These are phyloP conservation scores for Cladosporium sp. DNA, from an alignment of 2,329 filamentous ascomycete species.

Conservation along the genomic window DNA sequence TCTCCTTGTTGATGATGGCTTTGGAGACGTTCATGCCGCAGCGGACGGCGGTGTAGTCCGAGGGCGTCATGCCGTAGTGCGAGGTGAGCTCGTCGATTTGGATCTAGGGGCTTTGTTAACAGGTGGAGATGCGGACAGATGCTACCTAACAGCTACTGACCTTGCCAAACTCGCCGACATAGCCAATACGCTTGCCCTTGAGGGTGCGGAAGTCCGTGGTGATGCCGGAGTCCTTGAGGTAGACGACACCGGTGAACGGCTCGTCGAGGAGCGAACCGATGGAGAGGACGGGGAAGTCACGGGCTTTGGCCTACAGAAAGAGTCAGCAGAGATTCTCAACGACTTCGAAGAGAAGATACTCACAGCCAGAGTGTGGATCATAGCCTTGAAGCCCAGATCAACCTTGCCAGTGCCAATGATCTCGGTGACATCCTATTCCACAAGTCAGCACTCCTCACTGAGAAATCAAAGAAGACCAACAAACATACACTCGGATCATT, in stretches of 20 bases:
- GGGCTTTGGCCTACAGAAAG: constrained; percentile 59
- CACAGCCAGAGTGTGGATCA: constrained; percentile 74
- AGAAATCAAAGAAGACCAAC: neutral
- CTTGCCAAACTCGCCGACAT: constrained; percentile 74
- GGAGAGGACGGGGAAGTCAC: constrained; percentile 64
- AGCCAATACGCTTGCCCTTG: constrained; percentile 71
- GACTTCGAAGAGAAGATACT: constrained; percentile 19
- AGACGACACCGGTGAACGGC: constrained; percentile 72
- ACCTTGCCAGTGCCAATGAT: constrained; percentile 72
- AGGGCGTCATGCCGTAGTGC: constrained; percentile 67
- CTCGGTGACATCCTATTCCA: constrained; percentile 63
- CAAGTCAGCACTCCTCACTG: neutral
- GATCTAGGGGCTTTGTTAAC: constrained; percentile 45
- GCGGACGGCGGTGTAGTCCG: constrained; percentile 69
- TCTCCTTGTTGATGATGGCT: constrained; percentile 65
- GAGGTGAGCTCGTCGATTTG: constrained; percentile 76
- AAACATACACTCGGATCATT: constrained; percentile 64
- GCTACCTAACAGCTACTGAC: constrained; percentile 22
- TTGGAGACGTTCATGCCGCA: constrained; percentile 78
- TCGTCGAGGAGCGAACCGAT: constrained; percentile 72
- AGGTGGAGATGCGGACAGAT: neutral
- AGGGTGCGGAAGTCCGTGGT: constrained; percentile 68
- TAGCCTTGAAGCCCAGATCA: constrained; percentile 74
- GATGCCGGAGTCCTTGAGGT: constrained; percentile 68
- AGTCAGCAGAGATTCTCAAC: constrained; percentile 6